A percentile compares a stretch with the other conserved stretches of the same genome.
Evolutionary conservation across 2,329 filamentous ascomycete genomes (phyloP).

Genomic region (Byssothecium circinans): DNA sequence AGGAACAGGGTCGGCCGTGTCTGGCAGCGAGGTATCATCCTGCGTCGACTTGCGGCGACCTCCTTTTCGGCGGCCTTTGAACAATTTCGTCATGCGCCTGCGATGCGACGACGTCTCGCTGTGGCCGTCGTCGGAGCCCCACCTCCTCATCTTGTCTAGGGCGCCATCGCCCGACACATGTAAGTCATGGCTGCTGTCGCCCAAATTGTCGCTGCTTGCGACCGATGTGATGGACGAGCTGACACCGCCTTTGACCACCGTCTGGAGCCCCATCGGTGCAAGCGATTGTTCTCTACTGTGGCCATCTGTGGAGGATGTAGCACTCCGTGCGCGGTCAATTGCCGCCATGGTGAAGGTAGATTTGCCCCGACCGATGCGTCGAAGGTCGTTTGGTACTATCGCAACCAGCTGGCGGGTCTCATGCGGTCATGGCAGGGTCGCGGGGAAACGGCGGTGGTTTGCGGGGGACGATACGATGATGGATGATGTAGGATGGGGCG

Average conservation of each 20-base stretch:
- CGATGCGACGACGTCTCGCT: slow-evolving; percentile 42
- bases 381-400: not conserved
- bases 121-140: slow-evolving; percentile 44
- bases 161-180: slow-evolving; percentile 42
- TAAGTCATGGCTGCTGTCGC: slow-evolving; percentile 22
- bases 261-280: slow-evolving; percentile 22
- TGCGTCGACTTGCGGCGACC: slow-evolving; percentile 28
- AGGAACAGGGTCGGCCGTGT: slow-evolving; percentile 23
- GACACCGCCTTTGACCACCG: slow-evolving; percentile 27
- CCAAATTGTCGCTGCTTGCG: slow-evolving; percentile 32
- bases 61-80: slow-evolving; percentile 49
- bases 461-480: not conserved
- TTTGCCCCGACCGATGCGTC: not conserved
- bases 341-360: slow-evolving; percentile 21
- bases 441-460: not conserved
- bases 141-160: slow-evolving; percentile 44
- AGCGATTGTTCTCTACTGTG: slow-evolving; percentile 27
- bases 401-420: not conserved
- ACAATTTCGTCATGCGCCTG: slow-evolving; percentile 56
- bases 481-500: not conserved
- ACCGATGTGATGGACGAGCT: slow-evolving; percentile 36
- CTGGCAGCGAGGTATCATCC: slow-evolving; percentile 28
- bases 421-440: not conserved
- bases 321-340: slow-evolving; percentile 24
- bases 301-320: slow-evolving; percentile 19